Conservation (phyloP, 2,329 filamentous ascomycete species). For the Xylaria hypoxylon region DNA sequence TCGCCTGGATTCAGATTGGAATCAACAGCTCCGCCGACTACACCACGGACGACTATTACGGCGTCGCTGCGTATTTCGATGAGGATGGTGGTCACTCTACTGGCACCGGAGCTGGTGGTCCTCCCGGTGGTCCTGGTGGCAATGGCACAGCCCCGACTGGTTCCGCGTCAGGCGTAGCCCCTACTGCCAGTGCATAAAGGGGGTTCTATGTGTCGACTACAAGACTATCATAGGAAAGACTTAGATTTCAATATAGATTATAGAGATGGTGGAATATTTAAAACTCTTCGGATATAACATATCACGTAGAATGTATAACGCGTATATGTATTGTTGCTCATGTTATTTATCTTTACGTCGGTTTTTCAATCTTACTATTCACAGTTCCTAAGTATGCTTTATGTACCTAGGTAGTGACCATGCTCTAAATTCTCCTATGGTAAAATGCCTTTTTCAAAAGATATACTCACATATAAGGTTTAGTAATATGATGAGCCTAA, state of each 20-base stretch:
- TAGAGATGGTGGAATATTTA: background rate
- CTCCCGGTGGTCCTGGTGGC: constrained; percentile 21
- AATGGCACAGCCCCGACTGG: constrained; percentile 43
- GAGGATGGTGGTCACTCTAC: constrained; percentile 48
- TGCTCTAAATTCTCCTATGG: no score
- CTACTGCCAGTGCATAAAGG: constrained; percentile 23
- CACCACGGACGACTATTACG: constrained; percentile 46
- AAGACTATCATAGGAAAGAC: background rate
- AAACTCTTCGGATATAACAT: background rate
- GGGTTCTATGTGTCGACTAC: background rate
- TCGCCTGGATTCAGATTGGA: constrained; percentile 62
- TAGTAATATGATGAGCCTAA: no score
- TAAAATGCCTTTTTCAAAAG: no score
- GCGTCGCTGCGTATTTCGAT: constrained; percentile 45
- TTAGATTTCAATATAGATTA: background rate
- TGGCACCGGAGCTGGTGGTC: constrained; percentile 29
- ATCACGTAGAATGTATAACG: no score
- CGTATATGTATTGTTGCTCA: background rate
- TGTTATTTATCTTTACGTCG: no score
- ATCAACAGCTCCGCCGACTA: constrained; percentile 56
- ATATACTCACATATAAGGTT: no score
- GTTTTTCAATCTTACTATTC: no score
- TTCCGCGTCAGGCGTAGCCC: constrained; percentile 26
- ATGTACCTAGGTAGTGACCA: no score
- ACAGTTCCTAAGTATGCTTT: no score